A percentile compares a stretch with the other conserved stretches of the same genome.
These are phyloP conservation scores for Polyplosphaeria fusca DNA, from an alignment of 495 filamentous ascomycete species.

Conservation along the genomic window DNA sequence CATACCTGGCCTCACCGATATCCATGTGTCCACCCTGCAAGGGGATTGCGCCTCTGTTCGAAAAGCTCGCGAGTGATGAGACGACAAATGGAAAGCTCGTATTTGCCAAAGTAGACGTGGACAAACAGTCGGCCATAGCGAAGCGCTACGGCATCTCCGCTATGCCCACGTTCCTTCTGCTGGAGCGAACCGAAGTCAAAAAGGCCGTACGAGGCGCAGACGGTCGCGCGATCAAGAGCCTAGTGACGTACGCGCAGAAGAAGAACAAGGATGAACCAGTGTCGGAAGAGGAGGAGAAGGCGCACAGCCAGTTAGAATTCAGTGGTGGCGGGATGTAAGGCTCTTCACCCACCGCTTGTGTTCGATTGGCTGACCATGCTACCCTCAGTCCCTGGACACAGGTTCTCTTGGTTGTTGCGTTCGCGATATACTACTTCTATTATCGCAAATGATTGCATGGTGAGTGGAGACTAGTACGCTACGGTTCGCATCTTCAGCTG, in stretches of 20 bases:
- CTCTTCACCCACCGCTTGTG: too few species aligned
- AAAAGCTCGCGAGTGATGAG: conserved; percentile 21
- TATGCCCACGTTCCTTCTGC: conserved; percentile 35
- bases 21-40: conserved; percentile 38
- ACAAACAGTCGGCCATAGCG: conserved; percentile 27
- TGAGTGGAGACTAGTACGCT: too few species aligned
- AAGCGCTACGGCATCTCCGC: conserved; percentile 24
- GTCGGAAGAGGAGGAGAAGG: not conserved
- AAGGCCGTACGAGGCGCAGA: conserved; percentile 28
- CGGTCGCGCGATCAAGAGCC: conserved; percentile 13
- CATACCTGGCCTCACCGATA: too few species aligned
- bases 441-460: too few species aligned
- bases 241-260: conserved; percentile 12
- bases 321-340: too few species aligned
- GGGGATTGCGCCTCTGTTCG: conserved; percentile 31
- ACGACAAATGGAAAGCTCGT: conserved; percentile 10
- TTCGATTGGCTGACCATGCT: too few species aligned
- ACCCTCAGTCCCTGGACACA: too few species aligned
- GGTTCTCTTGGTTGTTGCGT: too few species aligned
- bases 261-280: not conserved
- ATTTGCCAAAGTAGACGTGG: conserved; percentile 35
- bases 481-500: too few species aligned
- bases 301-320: too few species aligned
- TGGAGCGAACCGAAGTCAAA: conserved; percentile 12
- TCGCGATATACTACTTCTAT: too few species aligned